Evolutionary conservation across 805 yeast genomes (phyloP).

Genomic region (Kodamaea kakaduensis): DNA sequence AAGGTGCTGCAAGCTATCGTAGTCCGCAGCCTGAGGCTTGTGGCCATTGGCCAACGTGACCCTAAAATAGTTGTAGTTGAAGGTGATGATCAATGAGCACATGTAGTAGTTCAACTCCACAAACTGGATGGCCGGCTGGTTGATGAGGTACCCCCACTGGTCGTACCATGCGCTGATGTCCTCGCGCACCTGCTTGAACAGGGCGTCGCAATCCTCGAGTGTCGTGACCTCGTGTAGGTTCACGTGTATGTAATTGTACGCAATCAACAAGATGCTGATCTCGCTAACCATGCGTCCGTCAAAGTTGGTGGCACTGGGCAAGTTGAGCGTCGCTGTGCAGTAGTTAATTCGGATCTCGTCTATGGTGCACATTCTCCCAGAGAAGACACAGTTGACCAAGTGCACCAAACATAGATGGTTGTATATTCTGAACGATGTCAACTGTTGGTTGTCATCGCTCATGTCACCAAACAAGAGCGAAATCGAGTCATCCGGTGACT

Average conservation of each 20-base stretch:
- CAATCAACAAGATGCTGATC: slow-evolving; percentile 53
- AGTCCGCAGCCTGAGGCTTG: slow-evolving; percentile 10
- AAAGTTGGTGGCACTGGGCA: slow-evolving; percentile 64
- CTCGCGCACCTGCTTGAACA: slow-evolving; percentile 34
- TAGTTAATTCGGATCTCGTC: slow-evolving; percentile 58
- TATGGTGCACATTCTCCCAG: slow-evolving; percentile 61
- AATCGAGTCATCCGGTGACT: slow-evolving; percentile 4
- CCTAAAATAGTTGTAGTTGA: slow-evolving; percentile 32
- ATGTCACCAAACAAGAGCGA: slow-evolving; percentile 30
- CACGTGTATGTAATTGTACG: slow-evolving; percentile 54
- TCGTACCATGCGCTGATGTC: slow-evolving; percentile 60
- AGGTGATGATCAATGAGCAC: slow-evolving; percentile 48
- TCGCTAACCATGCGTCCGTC: slow-evolving; percentile 84
- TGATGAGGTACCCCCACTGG: slow-evolving; percentile 65
- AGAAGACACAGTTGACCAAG: slow-evolving; percentile 57
- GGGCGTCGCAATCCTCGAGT: slow-evolving; percentile 4
- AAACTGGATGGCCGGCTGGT: slow-evolving; percentile 70
- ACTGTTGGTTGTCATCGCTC: slow-evolving; percentile 44
- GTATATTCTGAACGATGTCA: slow-evolving; percentile 62
- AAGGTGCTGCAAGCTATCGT: slow-evolving; percentile 21
- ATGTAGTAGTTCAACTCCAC: slow-evolving; percentile 69
- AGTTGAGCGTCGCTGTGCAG: slow-evolving; percentile 53
- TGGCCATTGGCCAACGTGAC: slow-evolving; percentile 1
- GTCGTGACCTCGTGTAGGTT: slow-evolving; percentile 10
- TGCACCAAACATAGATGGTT: slow-evolving; percentile 70